Percentiles rank a stretch among this genome's conserved stretches.
These are phyloP conservation scores for Periconia sp. DNA, from an alignment of 2,329 filamentous ascomycete genomes.

Conservation along the genomic window DNA sequence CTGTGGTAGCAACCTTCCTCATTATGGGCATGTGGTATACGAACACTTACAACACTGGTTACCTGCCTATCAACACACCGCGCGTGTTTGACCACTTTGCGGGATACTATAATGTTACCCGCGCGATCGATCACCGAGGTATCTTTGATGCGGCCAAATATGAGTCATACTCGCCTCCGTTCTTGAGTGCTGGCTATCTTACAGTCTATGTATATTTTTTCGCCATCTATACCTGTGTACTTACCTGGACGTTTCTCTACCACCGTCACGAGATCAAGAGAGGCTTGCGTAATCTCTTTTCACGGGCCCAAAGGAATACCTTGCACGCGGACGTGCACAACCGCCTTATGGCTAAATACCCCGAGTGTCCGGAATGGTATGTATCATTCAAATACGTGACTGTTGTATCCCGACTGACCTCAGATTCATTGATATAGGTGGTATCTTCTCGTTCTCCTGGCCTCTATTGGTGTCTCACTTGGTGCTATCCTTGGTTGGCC, in stretches of 20 bases:
- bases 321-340: constrained; percentile 47
- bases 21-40: constrained; percentile 4
- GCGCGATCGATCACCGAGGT: background rate
- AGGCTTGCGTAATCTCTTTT: constrained; percentile 61
- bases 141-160: constrained; percentile 47
- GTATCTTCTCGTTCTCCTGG: constrained; percentile 52
- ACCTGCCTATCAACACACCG: constrained; percentile 6
- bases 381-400: constrained; percentile 47
- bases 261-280: constrained; percentile 67
- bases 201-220: constrained; percentile 72
- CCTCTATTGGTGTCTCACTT: constrained; percentile 40
- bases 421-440: too few relatives aligned
- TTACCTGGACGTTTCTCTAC: constrained; percentile 63
- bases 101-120: constrained; percentile 3
- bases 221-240: constrained; percentile 67
- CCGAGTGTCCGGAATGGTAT: constrained; percentile 59
- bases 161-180: constrained; percentile 60
- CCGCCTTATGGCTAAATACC: constrained; percentile 60
- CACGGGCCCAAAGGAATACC: constrained; percentile 42
- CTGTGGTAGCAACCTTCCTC: background rate
- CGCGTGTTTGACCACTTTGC: constrained; percentile 5
- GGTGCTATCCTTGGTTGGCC: constrained; percentile 56
- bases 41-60: constrained; percentile 2
- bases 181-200: constrained; percentile 71
- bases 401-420: too few relatives aligned